Conservation (phyloP, 2,329 filamentous ascomycete genomes). For the Exophiala sideris region DNA sequence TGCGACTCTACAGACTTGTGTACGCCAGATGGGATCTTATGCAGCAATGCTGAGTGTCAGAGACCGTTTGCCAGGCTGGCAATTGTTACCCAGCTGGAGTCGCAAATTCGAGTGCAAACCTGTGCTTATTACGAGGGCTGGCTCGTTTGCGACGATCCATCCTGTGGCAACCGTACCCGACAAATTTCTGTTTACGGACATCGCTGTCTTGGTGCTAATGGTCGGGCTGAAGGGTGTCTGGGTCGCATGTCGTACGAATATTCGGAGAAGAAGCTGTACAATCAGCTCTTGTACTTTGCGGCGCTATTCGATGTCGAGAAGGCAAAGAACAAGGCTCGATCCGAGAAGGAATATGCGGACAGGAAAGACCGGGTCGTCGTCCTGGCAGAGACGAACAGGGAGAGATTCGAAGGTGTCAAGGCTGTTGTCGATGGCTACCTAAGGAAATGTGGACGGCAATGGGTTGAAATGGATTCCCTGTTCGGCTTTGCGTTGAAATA, state of each 20-base stretch:
- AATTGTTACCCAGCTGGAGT: conserved; percentile 81
- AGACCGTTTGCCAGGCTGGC: conserved; percentile 65
- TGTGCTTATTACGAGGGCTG: conserved; percentile 88
- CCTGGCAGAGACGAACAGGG: conserved; percentile 77
- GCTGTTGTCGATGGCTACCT: conserved; percentile 77
- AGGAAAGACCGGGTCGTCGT: conserved; percentile 65
- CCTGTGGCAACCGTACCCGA: conserved; percentile 80
- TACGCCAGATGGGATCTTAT: conserved; percentile 71
- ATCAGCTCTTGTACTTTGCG: conserved; percentile 85
- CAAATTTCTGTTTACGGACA: conserved; percentile 92
- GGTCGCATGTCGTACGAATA: conserved; percentile 88
- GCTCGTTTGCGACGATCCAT: conserved; percentile 84
- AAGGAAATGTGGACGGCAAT: conserved; percentile 84
- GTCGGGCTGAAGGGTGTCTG: conserved; percentile 76
- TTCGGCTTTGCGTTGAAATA: conserved; percentile 59
- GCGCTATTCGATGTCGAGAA: conserved; percentile 87
- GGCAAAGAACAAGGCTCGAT: conserved; percentile 55
- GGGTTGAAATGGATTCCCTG: conserved; percentile 88
- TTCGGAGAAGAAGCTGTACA: conserved; percentile 86
- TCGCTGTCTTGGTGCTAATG: conserved; percentile 81
- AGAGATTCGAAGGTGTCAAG: conserved; percentile 72
- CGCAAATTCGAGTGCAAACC: conserved; percentile 73
- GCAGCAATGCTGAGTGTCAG: conserved; percentile 61
- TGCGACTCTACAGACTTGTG: conserved; percentile 56
- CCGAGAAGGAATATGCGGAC: conserved; percentile 50